phyloP scores from a whole-genome alignment of 148 eudicot species.

The Silene latifolia region DNA sequence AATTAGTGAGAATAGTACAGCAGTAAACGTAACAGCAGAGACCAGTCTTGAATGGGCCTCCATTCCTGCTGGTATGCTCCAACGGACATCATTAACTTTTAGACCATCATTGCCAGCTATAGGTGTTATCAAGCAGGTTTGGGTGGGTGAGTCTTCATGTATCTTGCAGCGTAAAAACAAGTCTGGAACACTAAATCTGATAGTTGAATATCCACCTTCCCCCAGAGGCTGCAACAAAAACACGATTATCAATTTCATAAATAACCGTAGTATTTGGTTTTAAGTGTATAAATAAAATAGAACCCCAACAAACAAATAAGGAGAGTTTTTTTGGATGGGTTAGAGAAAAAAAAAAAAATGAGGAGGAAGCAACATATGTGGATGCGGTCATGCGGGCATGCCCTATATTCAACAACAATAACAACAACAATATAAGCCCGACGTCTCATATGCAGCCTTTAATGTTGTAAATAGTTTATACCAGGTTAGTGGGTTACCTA shows the following conservation, averaged over 20 bases:
- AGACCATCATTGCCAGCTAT: constrained; percentile 18
- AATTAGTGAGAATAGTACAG: constrained; percentile 53
- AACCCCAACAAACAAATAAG: not conserved
- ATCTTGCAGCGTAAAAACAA: constrained; percentile 43
- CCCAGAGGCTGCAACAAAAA: constrained; percentile 49
- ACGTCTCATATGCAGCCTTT: not conserved
- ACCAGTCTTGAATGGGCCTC: constrained; percentile 55
- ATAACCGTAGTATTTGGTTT: no score
- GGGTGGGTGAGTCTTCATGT: constrained; percentile 19
- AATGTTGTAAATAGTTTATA: no score
- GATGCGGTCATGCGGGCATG: no score
- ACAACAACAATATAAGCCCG: no score
- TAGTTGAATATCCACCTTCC: constrained; percentile 49
- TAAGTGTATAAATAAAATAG: no score
- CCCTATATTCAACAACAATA: no score
- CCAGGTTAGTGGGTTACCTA: no score
- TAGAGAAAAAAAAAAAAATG: no score
- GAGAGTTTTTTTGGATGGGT: no score
- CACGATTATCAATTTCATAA: no score
- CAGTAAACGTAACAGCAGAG: constrained; percentile 55
- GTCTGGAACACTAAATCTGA: constrained; percentile 57
- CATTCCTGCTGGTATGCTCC: constrained; percentile 75
- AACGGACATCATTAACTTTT: constrained; percentile 23
- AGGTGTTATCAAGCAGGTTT: constrained; percentile 34
- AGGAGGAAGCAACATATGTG: no score